Evolutionary conservation across 1,139 yeast genomes (phyloP).

Genomic region (Yamadazyma membranifaciens): DNA sequence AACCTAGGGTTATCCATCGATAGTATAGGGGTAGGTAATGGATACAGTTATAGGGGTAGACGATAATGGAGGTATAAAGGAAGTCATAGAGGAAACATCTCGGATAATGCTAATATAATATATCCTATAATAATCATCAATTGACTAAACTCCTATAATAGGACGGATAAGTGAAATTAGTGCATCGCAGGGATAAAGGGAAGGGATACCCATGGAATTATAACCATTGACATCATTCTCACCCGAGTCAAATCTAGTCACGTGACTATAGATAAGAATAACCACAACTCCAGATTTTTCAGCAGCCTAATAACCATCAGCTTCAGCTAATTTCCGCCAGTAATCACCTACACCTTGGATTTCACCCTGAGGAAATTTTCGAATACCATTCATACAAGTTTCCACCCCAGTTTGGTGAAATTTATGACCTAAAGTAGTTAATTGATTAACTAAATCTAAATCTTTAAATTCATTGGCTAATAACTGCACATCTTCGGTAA

Average conservation of each 20-base stretch:
- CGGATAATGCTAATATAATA: not conserved
- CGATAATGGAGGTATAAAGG: too few species aligned
- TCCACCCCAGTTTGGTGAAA: conserved; percentile 35
- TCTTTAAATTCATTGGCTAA: conserved; percentile 25
- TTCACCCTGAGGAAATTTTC: conserved; percentile 15
- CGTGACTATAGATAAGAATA: not conserved
- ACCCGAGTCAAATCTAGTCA: not conserved
- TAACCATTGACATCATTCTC: too few species aligned
- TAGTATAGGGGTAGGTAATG: too few species aligned
- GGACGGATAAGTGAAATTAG: not conserved
- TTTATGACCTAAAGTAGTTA: conserved; percentile 27
- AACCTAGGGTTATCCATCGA: too few species aligned
- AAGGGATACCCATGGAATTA: conserved; percentile 1
- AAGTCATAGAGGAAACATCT: too few species aligned
- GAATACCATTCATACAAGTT: conserved; percentile 46
- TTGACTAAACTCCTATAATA: too few species aligned
- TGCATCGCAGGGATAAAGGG: conserved; percentile 1
- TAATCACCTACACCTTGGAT: conserved; percentile 43
- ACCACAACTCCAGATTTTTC: too few species aligned
- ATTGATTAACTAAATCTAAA: conserved; percentile 12
- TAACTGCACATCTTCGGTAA: conserved; percentile 52
- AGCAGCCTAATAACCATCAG: conserved; percentile 34
- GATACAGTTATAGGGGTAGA: too few species aligned
- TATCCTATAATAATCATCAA: too few species aligned
- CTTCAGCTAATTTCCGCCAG: conserved; percentile 46